A percentile compares a stretch with the other conserved stretches of the same genome.
These are phyloP conservation scores for Backusella circina DNA, from an alignment of 192 early-diverging fungal genomes.

Conservation along the genomic window DNA sequence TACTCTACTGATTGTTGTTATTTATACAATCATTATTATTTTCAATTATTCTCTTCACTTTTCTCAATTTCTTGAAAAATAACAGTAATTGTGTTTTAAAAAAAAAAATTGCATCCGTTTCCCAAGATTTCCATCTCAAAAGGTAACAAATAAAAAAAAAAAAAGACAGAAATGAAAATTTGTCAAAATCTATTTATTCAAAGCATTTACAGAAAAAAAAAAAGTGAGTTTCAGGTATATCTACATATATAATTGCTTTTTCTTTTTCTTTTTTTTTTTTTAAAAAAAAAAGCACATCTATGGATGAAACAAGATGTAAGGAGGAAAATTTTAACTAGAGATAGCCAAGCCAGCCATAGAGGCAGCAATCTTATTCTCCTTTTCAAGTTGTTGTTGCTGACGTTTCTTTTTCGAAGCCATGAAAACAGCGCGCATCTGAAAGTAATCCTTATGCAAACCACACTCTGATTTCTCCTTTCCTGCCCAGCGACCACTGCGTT, in stretches of 20 bases:
- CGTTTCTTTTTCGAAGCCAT: slow-evolving; percentile 73
- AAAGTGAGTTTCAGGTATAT: not conserved
- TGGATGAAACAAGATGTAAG: not conserved
- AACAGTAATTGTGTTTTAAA: not conserved
- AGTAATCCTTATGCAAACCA: slow-evolving; percentile 96
- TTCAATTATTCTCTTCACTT: too few relatives aligned
- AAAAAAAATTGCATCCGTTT: not conserved
- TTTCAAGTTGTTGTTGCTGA: slow-evolving; percentile 34
- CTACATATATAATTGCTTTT: not conserved
- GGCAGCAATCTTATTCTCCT: not conserved
- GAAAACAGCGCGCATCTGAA: slow-evolving; percentile 83
- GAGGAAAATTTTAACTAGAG: not conserved
- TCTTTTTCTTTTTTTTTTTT: too few relatives aligned
- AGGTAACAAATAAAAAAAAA: not conserved
- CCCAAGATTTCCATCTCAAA: not conserved
- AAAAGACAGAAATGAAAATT: not conserved
- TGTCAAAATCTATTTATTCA: not conserved
- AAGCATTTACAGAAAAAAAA: not conserved
- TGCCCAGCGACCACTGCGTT: slow-evolving; percentile 88
- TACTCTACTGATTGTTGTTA: too few relatives aligned
- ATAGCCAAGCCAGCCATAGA: not conserved
- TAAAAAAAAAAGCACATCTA: not conserved
- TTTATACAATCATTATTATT: too few relatives aligned
- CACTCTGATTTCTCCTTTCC: slow-evolving; percentile 90
- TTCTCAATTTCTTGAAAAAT: too few relatives aligned